phyloP scores from a whole-genome alignment of 2,329 filamentous ascomycete species.

The Paecilomyces dactylethromorphus region DNA sequence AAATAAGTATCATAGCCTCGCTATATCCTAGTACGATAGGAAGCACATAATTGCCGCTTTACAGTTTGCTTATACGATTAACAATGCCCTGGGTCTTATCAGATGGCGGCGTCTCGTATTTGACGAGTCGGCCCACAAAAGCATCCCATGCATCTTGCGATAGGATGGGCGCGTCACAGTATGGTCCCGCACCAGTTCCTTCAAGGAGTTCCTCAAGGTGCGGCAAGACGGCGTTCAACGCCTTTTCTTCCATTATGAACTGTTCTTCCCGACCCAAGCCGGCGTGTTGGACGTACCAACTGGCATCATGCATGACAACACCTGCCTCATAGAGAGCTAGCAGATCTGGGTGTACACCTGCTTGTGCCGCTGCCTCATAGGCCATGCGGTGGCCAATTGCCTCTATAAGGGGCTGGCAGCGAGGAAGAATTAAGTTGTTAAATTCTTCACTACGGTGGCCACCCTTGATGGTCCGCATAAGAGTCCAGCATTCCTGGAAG shows the following conservation, averaged over 20 bases:
- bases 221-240: slow-evolving; percentile 2
- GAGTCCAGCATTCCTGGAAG: slow-evolving; percentile 7
- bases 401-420: slow-evolving; percentile 10
- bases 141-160: slow-evolving; percentile 1
- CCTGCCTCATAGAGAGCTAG: slow-evolving; percentile 10
- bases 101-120: background rate
- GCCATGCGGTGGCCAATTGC: slow-evolving; percentile 18
- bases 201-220: slow-evolving; percentile 1
- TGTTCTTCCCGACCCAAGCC: background rate
- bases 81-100: background rate
- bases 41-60: background rate
- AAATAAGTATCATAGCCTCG: too few relatives aligned
- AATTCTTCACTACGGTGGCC: slow-evolving; percentile 12
- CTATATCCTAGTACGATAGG: background rate
- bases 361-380: slow-evolving; percentile 12
- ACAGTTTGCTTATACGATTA: background rate
- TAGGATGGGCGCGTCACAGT: slow-evolving; percentile 3
- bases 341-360: slow-evolving; percentile 6
- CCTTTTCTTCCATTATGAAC: slow-evolving; percentile 1
- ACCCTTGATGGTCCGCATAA: slow-evolving; percentile 1
- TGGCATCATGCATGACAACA: slow-evolving; percentile 6
- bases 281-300: slow-evolving; percentile 12
- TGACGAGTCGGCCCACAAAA: slow-evolving; percentile 1
- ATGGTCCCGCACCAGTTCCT: slow-evolving; percentile 1
- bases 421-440: slow-evolving; percentile 13